Percentiles rank a stretch among this genome's conserved stretches.
phyloP scores from a whole-genome alignment of 2,329 filamentous ascomycete genomes.

The Clarireedia monteithiana region DNA sequence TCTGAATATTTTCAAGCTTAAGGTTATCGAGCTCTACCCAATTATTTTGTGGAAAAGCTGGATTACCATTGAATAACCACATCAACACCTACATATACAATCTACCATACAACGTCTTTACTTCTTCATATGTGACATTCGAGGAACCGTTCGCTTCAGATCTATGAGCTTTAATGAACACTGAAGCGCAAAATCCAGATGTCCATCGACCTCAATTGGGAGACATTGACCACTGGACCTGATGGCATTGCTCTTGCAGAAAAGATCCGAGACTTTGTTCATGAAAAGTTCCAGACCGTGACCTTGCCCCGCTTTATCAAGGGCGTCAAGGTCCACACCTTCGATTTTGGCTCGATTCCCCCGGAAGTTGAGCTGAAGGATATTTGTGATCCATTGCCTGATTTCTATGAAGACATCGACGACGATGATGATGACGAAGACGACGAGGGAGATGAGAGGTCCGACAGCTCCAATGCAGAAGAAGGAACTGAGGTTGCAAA shows the following conservation, averaged over 20 bases:
- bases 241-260: conserved; percentile 81
- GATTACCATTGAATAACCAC: too few relatives aligned
- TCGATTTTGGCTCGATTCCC: conserved; percentile 78
- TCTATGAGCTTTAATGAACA: background rate
- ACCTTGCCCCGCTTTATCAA: conserved; percentile 92
- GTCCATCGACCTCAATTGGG: conserved; percentile 98
- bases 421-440: conserved; percentile 56
- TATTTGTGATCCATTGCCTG: conserved; percentile 87
- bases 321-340: conserved; percentile 87
- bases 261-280: conserved; percentile 84
- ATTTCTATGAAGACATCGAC: conserved; percentile 85
- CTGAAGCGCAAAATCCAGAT: conserved; percentile 40
- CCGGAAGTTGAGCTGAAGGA: conserved; percentile 91
- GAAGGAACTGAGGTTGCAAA: conserved; percentile 15
- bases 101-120: background rate
- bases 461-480: conserved; percentile 10
- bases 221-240: conserved; percentile 78
- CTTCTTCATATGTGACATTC: background rate
- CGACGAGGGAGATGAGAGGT: conserved; percentile 34
- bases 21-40: too few relatives aligned
- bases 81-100: too few relatives aligned
- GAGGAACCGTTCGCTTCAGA: background rate
- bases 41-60: too few relatives aligned
- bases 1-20: too few relatives aligned
- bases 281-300: conserved; percentile 91